These are phyloP conservation scores for Penicillium sp. DNA, from an alignment of 2,329 filamentous ascomycete genomes.

Conservation along the genomic window DNA sequence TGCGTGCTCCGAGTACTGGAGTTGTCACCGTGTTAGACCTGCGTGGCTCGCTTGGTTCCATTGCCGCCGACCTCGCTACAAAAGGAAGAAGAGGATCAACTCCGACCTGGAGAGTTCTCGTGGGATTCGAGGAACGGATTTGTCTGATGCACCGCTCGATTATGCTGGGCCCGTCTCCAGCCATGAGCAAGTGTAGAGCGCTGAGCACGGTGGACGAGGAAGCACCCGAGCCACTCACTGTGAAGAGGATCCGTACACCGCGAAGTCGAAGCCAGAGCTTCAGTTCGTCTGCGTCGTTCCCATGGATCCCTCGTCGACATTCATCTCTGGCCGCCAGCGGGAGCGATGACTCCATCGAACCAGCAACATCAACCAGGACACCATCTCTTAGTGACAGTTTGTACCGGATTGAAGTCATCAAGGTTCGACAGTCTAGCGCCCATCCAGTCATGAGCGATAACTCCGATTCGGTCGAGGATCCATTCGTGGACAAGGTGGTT, in stretches of 20 bases:
- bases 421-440: conserved; percentile 11
- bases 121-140: conserved; percentile 34
- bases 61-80: conserved; percentile 11
- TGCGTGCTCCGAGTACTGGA: conserved; percentile 40
- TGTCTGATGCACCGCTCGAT: conserved; percentile 27
- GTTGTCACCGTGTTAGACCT: conserved; percentile 16
- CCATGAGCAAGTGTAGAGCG: conserved; percentile 25
- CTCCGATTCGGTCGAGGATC: conserved; percentile 7
- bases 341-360: conserved; percentile 13
- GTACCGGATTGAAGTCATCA: conserved; percentile 24
- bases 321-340: conserved; percentile 25
- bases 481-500: conserved; percentile 18
- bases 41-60: conserved; percentile 25
- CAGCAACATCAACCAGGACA: conserved; percentile 23
- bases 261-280: conserved; percentile 13
- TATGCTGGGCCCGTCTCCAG: conserved; percentile 24
- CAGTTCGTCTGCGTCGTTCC: conserved; percentile 15
- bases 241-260: conserved; percentile 43
- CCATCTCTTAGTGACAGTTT: conserved; percentile 22
- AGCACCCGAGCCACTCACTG: conserved; percentile 50
- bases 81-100: conserved; percentile 26
- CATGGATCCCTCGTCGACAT: conserved; percentile 27
- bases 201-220: conserved; percentile 24
- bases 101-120: conserved; percentile 35
- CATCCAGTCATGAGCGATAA: neutral